Base-by-base conservation (phyloP, 345 rosid genomes). In the Eutrema heterophyllum region DNA sequence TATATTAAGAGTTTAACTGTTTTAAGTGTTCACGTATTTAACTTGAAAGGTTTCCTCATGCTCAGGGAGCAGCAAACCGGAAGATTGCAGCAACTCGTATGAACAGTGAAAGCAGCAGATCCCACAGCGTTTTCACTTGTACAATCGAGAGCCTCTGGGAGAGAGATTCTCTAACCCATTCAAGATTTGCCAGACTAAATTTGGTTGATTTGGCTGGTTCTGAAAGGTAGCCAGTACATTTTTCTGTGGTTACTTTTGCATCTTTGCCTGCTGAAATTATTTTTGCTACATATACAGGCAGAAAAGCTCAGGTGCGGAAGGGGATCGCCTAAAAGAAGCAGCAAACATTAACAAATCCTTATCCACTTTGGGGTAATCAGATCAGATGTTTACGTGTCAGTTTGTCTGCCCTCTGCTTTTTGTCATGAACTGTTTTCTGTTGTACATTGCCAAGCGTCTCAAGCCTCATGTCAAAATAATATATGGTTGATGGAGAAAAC, bases 151-250 rank as follows among this genome's bases (percentile, higher is more conserved):
- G 98, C 82, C 81, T 67, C 15, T 87, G 97, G 98, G 97, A 89
- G 78, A 89, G 81, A 78, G 96, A 89, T 79, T 88, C 95, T 43
- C 77, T 86, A 91, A 87, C 82, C 52, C 92, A 78, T 81, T 85
- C 83, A 48, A 86, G 96, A 83, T 94, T 87, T 83, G 92, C 96
- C 69, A 87, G 98, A 81, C 86, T 94, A 76, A 94, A 94, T 81
- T 85, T 94, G 74, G 98, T 94, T 33, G 98, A 94, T 74, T 83
- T 94, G 77, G 96, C 98, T 68, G 98, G 98, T 79, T 94, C 98
- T 66, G 98, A 94, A 74, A 93, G 98, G 98, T 93, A 88, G 68
- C 21, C 33, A 41, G 50, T 67, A 45, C 60, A 43, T 67, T 36
- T 46, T 27, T 2, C 24, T 49, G 32, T 8, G 8, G 41, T 44